Evolutionary conservation across 192 early-diverging fungal genomes (phyloP).

Genomic region (Linnemannia exigua): DNA sequence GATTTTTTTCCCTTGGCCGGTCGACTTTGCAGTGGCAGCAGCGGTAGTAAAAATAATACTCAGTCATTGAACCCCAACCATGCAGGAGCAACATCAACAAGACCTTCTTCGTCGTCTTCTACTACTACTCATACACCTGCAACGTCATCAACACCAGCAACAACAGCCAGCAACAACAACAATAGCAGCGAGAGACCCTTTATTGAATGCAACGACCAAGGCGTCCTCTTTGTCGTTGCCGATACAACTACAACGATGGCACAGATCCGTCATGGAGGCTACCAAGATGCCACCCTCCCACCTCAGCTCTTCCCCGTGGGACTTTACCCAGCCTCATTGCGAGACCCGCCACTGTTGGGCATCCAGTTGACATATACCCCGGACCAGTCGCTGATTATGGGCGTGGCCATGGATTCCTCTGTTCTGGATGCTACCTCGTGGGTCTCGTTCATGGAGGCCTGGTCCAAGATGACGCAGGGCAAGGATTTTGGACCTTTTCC

Average conservation of each 20-base stretch:
- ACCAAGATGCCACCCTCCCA: constrained; percentile 42
- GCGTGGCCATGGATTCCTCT: constrained; percentile 52
- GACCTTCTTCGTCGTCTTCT: neutral
- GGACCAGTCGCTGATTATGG: constrained; percentile 52
- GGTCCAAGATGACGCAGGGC: constrained; percentile 54
- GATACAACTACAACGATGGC: constrained; percentile 34
- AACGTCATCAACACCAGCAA: neutral
- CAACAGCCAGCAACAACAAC: neutral
- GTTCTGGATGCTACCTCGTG: constrained; percentile 49
- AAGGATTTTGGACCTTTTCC: constrained; percentile 52
- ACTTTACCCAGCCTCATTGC: constrained; percentile 50
- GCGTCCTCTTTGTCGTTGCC: constrained; percentile 52
- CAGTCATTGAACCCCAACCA: neutral
- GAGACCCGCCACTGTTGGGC: constrained; percentile 43
- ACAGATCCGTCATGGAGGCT: constrained; percentile 37
- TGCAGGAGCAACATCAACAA: neutral
- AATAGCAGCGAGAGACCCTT: constrained; percentile 10
- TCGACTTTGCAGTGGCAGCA: constrained; percentile 25
- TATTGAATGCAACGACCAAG: constrained; percentile 54
- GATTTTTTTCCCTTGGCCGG: constrained; percentile 54
- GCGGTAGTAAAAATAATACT: constrained; percentile 6
- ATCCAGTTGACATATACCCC: constrained; percentile 53
- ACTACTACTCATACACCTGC: neutral
- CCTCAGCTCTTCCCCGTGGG: constrained; percentile 51
- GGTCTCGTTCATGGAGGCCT: constrained; percentile 53